phyloP scores from a whole-genome alignment of 345 rosid species.

The Carallia brachiata region DNA sequence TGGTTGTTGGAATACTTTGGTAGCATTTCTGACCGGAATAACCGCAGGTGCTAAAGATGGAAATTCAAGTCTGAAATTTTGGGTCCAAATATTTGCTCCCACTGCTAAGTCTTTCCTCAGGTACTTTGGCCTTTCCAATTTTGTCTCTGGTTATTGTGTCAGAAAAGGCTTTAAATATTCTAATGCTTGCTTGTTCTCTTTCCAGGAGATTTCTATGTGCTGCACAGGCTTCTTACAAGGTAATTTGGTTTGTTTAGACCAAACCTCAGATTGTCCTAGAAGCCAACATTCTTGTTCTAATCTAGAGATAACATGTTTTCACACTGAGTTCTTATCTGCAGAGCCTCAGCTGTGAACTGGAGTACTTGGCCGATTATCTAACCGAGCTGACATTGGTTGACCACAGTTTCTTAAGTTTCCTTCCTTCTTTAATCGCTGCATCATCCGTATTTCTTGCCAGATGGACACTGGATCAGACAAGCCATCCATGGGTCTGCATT shows the following conservation, averaged over 20 bases:
- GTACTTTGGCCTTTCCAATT: constrained; percentile 33
- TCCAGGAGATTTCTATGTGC: constrained; percentile 87
- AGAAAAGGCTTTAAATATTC: background rate
- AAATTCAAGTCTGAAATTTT: constrained; percentile 58
- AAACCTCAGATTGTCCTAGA: background rate
- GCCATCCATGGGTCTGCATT: constrained; percentile 78
- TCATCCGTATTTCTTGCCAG: constrained; percentile 85
- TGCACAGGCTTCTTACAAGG: constrained; percentile 74
- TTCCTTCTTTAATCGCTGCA: constrained; percentile 84
- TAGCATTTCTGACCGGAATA: constrained; percentile 12
- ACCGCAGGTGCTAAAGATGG: constrained; percentile 70
- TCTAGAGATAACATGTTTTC: constrained; percentile 20
- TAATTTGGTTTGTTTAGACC: constrained; percentile 20
- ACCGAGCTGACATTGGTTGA: constrained; percentile 71
- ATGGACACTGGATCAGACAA: constrained; percentile 83
- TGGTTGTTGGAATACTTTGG: constrained; percentile 1
- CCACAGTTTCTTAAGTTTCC: constrained; percentile 53
- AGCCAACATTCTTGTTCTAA: background rate
- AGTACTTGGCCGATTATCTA: constrained; percentile 70
- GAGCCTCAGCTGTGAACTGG: constrained; percentile 70
- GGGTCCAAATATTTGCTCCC: constrained; percentile 65
- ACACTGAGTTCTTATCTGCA: constrained; percentile 32
- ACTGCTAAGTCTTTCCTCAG: constrained; percentile 84
- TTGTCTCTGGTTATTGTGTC: background rate
- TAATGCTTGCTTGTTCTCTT: constrained; percentile 12